phyloP scores from a whole-genome alignment of 192 early-diverging fungal species.

The Mortierella alpina region DNA sequence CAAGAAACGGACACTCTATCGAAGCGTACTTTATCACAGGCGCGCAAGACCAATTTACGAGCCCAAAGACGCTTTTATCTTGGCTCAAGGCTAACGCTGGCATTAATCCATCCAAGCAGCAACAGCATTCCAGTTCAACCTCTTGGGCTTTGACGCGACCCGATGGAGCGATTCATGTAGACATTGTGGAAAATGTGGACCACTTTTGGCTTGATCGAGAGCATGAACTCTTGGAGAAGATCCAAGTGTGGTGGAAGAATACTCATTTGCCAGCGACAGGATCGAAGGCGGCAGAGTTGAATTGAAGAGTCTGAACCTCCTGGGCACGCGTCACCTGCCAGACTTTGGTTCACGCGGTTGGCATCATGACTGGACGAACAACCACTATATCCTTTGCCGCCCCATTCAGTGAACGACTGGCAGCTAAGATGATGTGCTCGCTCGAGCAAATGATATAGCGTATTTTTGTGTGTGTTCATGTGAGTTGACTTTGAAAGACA shows the following conservation, averaged over 20 bases:
- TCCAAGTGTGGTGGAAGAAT: slow-evolving; percentile 33
- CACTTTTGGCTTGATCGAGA: slow-evolving; percentile 52
- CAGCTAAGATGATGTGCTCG: no score
- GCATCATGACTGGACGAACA: no score
- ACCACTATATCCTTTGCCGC: no score
- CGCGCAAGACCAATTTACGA: slow-evolving; percentile 43
- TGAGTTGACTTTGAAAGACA: no score
- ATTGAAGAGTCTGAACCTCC: no score
- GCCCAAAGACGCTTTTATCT: slow-evolving; percentile 25
- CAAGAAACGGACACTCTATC: neutral
- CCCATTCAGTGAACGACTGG: no score
- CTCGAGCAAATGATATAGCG: no score
- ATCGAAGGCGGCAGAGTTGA: no score
- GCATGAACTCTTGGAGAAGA: slow-evolving; percentile 19
- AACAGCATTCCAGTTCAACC: neutral
- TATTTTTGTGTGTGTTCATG: no score
- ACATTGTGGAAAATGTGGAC: slow-evolving; percentile 37
- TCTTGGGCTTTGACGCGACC: slow-evolving; percentile 35
- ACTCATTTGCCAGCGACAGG: neutral
- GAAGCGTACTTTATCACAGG: slow-evolving; percentile 50
- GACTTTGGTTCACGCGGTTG: no score
- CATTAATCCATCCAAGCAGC: slow-evolving; percentile 17
- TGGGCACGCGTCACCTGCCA: no score
- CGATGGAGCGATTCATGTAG: slow-evolving; percentile 37
- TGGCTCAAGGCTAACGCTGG: slow-evolving; percentile 46